These are phyloP conservation scores for Sinapis alba DNA, from an alignment of 441 rosid species.

Conservation along the genomic window DNA sequence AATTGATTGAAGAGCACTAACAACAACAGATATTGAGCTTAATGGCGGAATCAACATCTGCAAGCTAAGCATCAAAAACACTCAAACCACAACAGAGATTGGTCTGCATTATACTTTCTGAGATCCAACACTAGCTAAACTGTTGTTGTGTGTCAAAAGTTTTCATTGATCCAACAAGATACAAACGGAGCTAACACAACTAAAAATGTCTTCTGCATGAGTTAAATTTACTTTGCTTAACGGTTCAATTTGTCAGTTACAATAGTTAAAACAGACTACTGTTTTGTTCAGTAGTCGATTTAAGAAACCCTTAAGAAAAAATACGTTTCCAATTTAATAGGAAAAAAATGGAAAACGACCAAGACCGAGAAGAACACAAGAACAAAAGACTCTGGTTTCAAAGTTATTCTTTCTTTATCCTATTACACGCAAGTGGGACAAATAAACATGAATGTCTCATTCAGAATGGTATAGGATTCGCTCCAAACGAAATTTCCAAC, in stretches of 20 bases:
- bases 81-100: background rate
- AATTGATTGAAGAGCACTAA: conserved; percentile 12
- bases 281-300: no score
- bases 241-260: no score
- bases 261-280: no score
- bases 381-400: background rate
- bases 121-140: no score
- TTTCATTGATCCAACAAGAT: conserved; percentile 12
- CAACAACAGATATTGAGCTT: background rate
- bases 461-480: background rate
- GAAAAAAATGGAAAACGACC: no score
- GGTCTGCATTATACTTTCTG: background rate
- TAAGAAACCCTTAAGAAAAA: no score
- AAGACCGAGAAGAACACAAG: no score
- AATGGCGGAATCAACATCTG: background rate
- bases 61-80: background rate
- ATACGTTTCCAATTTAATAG: no score
- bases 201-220: background rate
- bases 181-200: background rate
- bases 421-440: background rate
- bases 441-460: background rate
- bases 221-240: no score
- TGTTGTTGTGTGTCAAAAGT: background rate
- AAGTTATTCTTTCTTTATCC: background rate
- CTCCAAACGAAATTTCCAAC: background rate